Percentiles rank a stretch among this genome's conserved stretches.
phyloP scores from a whole-genome alignment of 371 early-diverging fungal species.

The Phascolomyces articulosus region DNA sequence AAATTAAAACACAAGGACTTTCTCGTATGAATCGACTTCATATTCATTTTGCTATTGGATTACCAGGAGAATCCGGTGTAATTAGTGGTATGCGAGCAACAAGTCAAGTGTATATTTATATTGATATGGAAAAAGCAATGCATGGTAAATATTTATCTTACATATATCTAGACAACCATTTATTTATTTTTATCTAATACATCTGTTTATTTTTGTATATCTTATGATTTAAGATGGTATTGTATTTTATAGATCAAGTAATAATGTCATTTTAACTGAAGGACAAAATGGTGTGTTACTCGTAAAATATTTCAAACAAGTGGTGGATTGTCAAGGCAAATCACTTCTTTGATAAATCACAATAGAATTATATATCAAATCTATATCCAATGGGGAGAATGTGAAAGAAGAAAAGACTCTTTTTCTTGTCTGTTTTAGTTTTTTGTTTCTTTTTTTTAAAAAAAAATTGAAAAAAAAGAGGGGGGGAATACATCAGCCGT shows the following conservation, averaged over 20 bases:
- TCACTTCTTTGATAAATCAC: not conserved
- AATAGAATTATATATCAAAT: no score
- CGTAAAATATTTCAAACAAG: constrained; percentile 65
- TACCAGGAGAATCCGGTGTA: constrained; percentile 67
- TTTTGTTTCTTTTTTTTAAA: not conserved
- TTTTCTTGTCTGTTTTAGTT: no score
- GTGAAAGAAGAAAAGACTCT: no score
- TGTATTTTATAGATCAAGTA: constrained; percentile 72
- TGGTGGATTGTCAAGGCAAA: constrained; percentile 38
- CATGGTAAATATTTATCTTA: constrained; percentile 44
- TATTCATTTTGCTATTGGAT: constrained; percentile 85
- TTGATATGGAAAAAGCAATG: constrained; percentile 71
- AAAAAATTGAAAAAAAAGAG: constrained; percentile 8
- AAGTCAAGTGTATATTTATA: constrained; percentile 73
- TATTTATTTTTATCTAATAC: no score
- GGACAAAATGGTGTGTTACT: constrained; percentile 69
- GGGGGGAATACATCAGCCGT: constrained; percentile 8
- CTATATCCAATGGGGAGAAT: no score
- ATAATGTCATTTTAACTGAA: constrained; percentile 78
- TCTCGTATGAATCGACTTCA: constrained; percentile 83
- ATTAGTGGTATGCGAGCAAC: constrained; percentile 75
- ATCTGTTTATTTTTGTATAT: not conserved
- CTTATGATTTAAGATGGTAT: constrained; percentile 74
- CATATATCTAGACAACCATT: no score
- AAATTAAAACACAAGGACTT: constrained; percentile 61